Conservation (phyloP, 2,329 filamentous ascomycete genomes). For the Aspergillus sp. region DNA sequence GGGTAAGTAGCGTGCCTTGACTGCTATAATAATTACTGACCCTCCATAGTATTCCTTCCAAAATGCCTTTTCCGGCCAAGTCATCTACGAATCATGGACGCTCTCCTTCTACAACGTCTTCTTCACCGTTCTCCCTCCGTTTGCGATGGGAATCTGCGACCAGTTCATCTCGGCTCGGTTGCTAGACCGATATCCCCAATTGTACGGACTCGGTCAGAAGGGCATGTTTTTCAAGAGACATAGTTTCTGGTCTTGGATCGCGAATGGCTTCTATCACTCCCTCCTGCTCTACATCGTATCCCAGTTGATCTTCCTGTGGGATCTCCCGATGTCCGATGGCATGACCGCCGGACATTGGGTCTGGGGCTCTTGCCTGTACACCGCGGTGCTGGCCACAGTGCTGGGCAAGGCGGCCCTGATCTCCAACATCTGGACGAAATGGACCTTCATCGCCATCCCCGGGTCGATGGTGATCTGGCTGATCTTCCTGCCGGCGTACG, state of each 20-base stretch:
- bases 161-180: conserved; percentile 95
- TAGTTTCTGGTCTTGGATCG: conserved; percentile 89
- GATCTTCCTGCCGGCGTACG: conserved; percentile 84
- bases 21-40: conserved; percentile 11
- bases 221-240: conserved; percentile 92
- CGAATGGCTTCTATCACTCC: conserved; percentile 94
- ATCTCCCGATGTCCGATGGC: conserved; percentile 76
- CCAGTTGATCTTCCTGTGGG: conserved; percentile 76
- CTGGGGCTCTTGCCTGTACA: conserved; percentile 95
- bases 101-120: conserved; percentile 99
- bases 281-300: conserved; percentile 86
- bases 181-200: conserved; percentile 90
- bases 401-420: conserved; percentile 92
- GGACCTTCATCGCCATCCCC: conserved; percentile 91
- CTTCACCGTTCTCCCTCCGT: conserved; percentile 89
- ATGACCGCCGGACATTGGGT: conserved; percentile 91
- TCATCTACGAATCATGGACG: conserved; percentile 99
- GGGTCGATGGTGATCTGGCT: conserved; percentile 92
- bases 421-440: conserved; percentile 98
- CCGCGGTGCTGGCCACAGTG: conserved; percentile 86
- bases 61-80: conserved; percentile 95
- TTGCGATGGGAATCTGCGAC: conserved; percentile 94
- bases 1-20: conserved; percentile 58
- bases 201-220: conserved; percentile 89
- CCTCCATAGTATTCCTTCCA: conserved; percentile 82